Percentiles rank a stretch among this genome's conserved stretches.
These are phyloP conservation scores for Taphrina wiesneri DNA, from an alignment of 1,139 yeast species.

Conservation along the genomic window DNA sequence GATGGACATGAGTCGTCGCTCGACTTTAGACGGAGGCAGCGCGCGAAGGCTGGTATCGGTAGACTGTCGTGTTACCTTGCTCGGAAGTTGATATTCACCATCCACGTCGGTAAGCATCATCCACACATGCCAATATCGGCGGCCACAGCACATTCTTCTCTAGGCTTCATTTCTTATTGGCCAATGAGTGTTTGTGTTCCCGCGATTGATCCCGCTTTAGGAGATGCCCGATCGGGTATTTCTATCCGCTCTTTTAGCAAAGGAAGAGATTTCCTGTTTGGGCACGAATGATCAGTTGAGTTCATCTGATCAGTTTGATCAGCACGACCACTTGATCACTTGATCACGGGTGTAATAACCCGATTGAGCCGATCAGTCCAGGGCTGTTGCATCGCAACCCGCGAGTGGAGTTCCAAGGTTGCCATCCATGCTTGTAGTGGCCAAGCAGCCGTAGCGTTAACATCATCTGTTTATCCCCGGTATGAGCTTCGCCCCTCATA, in stretches of 20 bases:
- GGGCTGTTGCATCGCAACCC: not conserved
- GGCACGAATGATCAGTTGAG: too few relatives aligned
- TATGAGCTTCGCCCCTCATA: not conserved
- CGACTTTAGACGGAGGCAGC: too few relatives aligned
- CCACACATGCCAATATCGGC: not conserved
- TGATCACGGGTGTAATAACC: too few relatives aligned
- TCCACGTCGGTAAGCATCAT: not conserved
- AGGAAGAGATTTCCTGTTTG: too few relatives aligned
- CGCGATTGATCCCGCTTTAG: too few relatives aligned
- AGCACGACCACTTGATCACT: too few relatives aligned
- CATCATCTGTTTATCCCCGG: too few relatives aligned
- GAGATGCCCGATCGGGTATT: too few relatives aligned
- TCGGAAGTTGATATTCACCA: not conserved
- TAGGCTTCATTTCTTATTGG: not conserved
- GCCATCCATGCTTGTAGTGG: not conserved
- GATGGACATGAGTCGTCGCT: too few relatives aligned
- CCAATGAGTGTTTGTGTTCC: not conserved
- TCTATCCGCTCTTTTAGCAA: too few relatives aligned
- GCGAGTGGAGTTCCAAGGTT: not conserved
- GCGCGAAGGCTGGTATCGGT: not conserved
- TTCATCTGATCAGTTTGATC: too few relatives aligned
- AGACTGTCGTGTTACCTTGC: not conserved
- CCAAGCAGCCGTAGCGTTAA: too few relatives aligned
- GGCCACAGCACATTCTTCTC: not conserved
- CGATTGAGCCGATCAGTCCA: not conserved